Conservation (phyloP, 768 basidiomycete species). For the Boletellus ananiceps region DNA sequence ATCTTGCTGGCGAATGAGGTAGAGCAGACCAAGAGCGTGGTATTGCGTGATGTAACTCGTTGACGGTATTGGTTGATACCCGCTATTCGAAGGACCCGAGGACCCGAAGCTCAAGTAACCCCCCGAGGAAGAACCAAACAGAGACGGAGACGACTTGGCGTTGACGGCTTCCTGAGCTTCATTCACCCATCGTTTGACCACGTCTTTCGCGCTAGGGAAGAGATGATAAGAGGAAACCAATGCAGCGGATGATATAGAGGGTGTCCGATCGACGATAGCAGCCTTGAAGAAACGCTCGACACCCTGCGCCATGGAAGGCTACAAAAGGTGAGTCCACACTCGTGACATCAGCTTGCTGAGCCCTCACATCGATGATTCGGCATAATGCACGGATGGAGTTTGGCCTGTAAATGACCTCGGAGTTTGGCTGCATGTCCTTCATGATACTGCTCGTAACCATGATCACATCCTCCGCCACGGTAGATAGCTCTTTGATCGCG, state of each 20-base stretch:
- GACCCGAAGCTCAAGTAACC: slow-evolving; percentile 73
- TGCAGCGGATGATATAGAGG: slow-evolving; percentile 93
- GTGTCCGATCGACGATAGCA: slow-evolving; percentile 94
- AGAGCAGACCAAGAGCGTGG: slow-evolving; percentile 90
- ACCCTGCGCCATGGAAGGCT: slow-evolving; percentile 99
- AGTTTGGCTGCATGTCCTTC: slow-evolving; percentile 99
- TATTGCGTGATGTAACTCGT: slow-evolving; percentile 95
- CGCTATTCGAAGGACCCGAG: slow-evolving; percentile 46
- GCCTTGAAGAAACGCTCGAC: slow-evolving; percentile 99
- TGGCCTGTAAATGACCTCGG: slow-evolving; percentile 96
- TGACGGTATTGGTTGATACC: slow-evolving; percentile 77
- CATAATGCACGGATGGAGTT: slow-evolving; percentile 96
- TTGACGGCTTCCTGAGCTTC: slow-evolving; percentile 96
- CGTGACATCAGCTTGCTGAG: slow-evolving; percentile 34
- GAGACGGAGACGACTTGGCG: slow-evolving; percentile 71
- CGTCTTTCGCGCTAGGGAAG: slow-evolving; percentile 88
- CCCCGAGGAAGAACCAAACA: slow-evolving; percentile 54
- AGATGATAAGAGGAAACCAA: slow-evolving; percentile 97
- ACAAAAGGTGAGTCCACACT: slow-evolving; percentile 8
- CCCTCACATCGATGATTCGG: slow-evolving; percentile 90
- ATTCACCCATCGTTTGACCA: slow-evolving; percentile 99
- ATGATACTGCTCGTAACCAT: slow-evolving; percentile 99
- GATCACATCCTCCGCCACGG: slow-evolving; percentile 96
- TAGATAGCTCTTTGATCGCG: slow-evolving; percentile 95
- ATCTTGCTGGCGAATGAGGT: slow-evolving; percentile 94